phyloP scores from a whole-genome alignment of 768 basidiomycete species.

The Mycena amicta region DNA sequence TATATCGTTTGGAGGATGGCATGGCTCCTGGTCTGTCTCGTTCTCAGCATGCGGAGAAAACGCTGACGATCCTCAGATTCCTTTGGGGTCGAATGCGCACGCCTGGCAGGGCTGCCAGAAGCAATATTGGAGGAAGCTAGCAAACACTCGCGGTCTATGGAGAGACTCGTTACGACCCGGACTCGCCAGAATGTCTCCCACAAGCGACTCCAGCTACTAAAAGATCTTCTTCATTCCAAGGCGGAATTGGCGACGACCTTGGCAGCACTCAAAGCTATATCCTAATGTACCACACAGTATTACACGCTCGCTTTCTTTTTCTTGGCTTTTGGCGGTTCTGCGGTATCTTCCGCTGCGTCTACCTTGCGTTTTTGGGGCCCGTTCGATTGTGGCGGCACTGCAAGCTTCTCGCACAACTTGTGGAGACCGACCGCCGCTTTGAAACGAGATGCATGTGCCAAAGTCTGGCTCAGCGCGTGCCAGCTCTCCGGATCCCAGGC shows the following conservation, averaged over 20 bases:
- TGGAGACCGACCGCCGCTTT: conserved; percentile 63
- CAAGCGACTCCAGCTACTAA: conserved; percentile 30
- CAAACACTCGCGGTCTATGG: conserved; percentile 54
- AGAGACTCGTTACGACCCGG: conserved; percentile 7
- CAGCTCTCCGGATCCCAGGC: conserved; percentile 69
- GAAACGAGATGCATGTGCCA: conserved; percentile 60
- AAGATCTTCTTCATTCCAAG: not conserved
- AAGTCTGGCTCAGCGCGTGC: conserved; percentile 46
- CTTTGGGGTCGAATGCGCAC: conserved; percentile 91
- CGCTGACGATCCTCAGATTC: conserved; percentile 50
- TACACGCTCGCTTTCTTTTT: conserved; percentile 33
- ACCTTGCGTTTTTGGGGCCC: conserved; percentile 42
- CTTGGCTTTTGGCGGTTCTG: conserved; percentile 27
- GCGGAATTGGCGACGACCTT: not conserved
- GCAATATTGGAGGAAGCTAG: conserved; percentile 64
- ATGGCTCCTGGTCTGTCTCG: conserved; percentile 55
- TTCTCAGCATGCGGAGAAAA: not conserved
- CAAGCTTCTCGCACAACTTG: conserved; percentile 47
- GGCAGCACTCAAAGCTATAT: conserved; percentile 1
- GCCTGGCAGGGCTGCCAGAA: conserved; percentile 83
- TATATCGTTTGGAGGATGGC: conserved; percentile 76
- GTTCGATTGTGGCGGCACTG: conserved; percentile 13
- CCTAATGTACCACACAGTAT: not conserved
- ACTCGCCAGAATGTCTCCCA: conserved; percentile 43
- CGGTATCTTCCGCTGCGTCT: conserved; percentile 28